Base-by-base conservation (phyloP, 2,329 filamentous ascomycete species). In the Trichoderma sp. region DNA sequence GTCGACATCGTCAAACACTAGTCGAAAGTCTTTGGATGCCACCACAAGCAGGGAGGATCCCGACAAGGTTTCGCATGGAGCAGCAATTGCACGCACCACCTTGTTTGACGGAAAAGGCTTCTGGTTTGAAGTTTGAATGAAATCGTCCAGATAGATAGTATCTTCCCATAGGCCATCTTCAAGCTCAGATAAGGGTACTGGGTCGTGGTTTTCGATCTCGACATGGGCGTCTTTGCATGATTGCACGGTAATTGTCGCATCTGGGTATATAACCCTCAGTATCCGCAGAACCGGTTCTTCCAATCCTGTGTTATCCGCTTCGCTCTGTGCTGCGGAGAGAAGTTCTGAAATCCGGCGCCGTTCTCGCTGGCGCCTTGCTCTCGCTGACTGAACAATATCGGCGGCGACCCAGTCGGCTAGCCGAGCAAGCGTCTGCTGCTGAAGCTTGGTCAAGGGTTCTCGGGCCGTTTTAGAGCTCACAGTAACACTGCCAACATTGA, bases 1-100 rank as follows among this genome's bases (percentile, higher is more conserved):
- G 24, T 60, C 59, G 18, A 60, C 24, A 49, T 60, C 39, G 30
- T 60, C 59, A 60, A 60, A 60, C 13, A 60, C 59, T 3, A 60
- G 28, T 24, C 59, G 39, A 60, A 60, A 60, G 34, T 60, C 59
- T 6, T 18, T 60, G 28, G 39, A 60, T 4, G 24, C 39, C 11
- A 60, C 39, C 49, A 49, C n/a, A 4, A 60, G 59, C n/a, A 30
- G 24, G 26, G 51, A 54, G 16, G 51, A 24, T 16, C 51, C 51
- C 5, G 51, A 54, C 14, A 54, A 26, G 11, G 26, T 54, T 13
- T 54, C 51, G 51, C 51, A 54, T 1, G 51, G n/a, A 24, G 51
- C 51, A 18, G 18, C n/a, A 54, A 54, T 54, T 24, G 24, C 24
- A 28, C 51, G 51, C 13, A 54, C 16, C 28, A 26, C 24, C 14